A percentile compares a stretch with the other conserved stretches of the same genome.
Conservation (phyloP, 2,329 filamentous ascomycete species). For the Neophaeococcomyces mojaviensis region DNA sequence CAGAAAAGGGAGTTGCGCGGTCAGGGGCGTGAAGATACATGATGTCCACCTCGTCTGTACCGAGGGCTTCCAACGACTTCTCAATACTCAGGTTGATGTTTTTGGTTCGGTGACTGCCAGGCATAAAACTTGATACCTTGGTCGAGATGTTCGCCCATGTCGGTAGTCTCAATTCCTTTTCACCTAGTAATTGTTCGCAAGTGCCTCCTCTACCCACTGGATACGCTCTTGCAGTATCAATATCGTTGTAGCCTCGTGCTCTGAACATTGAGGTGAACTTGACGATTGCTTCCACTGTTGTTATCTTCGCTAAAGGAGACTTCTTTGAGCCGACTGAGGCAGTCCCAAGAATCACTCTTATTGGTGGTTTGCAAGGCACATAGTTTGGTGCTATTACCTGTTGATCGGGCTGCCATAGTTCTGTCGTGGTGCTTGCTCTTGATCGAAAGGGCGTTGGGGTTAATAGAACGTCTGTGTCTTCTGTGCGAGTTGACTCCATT, state of each 20-base stretch:
- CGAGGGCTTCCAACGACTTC: slow-evolving; percentile 22
- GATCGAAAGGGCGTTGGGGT: slow-evolving; percentile 22
- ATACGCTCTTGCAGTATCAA: slow-evolving; percentile 27
- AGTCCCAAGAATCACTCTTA: slow-evolving; percentile 24
- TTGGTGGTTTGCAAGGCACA: slow-evolving; percentile 21
- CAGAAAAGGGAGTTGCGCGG: slow-evolving; percentile 35
- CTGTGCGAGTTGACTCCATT: slow-evolving; percentile 20
- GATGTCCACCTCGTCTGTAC: slow-evolving; percentile 23
- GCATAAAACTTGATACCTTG: slow-evolving; percentile 24
- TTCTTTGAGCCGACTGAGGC: slow-evolving; percentile 23
- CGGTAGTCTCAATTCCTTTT: slow-evolving; percentile 18
- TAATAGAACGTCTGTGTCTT: slow-evolving; percentile 17
- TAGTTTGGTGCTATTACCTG: slow-evolving; percentile 8
- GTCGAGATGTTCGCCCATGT: slow-evolving; percentile 24
- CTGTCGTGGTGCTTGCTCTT: slow-evolving; percentile 20
- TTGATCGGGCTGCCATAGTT: slow-evolving; percentile 11
- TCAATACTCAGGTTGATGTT: slow-evolving; percentile 25
- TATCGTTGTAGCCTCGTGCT: slow-evolving; percentile 22
- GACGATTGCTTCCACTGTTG: slow-evolving; percentile 21
- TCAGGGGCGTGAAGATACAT: slow-evolving; percentile 43
- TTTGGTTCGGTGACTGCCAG: slow-evolving; percentile 22
- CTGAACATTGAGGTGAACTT: slow-evolving; percentile 22
- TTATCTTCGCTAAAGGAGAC: slow-evolving; percentile 24
- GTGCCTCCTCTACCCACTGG: slow-evolving; percentile 24
- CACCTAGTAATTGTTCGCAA: slow-evolving; percentile 25